Base-by-base conservation (phyloP, 345 rosid species). In the Salix exigua region DNA sequence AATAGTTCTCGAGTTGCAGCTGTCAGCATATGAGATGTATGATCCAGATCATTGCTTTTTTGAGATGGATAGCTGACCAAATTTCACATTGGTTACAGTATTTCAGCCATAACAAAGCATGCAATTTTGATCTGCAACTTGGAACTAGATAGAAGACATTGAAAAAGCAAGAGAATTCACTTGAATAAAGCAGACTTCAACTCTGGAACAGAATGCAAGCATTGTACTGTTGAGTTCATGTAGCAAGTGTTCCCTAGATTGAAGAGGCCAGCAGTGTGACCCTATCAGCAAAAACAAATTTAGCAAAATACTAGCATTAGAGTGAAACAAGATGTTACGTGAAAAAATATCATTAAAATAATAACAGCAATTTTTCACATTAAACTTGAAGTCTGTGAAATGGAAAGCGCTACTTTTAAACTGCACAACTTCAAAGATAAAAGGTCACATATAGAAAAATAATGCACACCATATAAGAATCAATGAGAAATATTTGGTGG, bases 161-260 rank as follows among this genome's bases (percentile, higher is more conserved):
- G 21, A 46, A 21, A 78, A 7, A 62, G 14, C 7, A 42, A 46
- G 33, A 80, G 16, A 74, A 74, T 90, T 80, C 77, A 93, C 98
- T 84, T 80, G 50, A 85, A 63, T 75, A 96, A 84, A 78, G 95
- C 90, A 82, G 95, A 89, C 82, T 94, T 94, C 90, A 96, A 86
- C 83, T 96, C 98, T 25, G 99, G 99, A 80, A 96, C 98, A 46
- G 97, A 92, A 85, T 96, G 97, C 83, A 96, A 82, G 84, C 99
- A 96, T 76, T 96, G 99, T 70, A 94, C 69, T 0, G 98, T 94
- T 64, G 99, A 93, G 88, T 96, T 96, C 99, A 96, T 94, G 86
- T 94, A 96, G 87, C 99, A 96, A 8, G 99, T 96, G 87, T 96
- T 91, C 73, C 98, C 99, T 65, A 96, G 87, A 81, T 96, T 96